Base-by-base conservation (phyloP, 768 basidiomycete species). In the Glaciozyma antarctica region DNA sequence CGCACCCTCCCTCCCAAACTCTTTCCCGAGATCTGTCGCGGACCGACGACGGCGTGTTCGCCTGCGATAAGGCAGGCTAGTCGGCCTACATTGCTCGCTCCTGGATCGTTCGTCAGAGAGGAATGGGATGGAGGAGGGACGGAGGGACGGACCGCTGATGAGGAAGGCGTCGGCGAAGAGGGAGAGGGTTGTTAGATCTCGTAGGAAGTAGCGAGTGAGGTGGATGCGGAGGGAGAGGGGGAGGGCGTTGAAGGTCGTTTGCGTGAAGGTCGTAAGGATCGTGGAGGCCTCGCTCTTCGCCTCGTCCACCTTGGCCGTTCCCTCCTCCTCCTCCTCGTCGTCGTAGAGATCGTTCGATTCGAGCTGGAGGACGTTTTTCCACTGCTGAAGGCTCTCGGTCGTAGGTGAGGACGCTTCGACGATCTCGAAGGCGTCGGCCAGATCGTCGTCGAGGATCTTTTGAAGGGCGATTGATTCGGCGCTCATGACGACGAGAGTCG, bases 121-220 rank as follows among this genome's bases (percentile, higher is more conserved):
- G 2, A 3, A 3, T 10, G 24, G 16, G 17, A 10, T 43, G 9
- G 32, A 47, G 30, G 7, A 58, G 24, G 32, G 15, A 22, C n/a
- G 24, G 22, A 16, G 7, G 9, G 16, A 53, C 68, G 24, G 9
- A 69, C 69, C 69, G 5, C 56, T 52, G 26, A 70, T 65, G 58
- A 70, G 55, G n/a, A 70, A 70, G 5, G 69, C 65, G 34, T 70
- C 69, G 53, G 69, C 69, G 49, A 62, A 60, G 21, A 43, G 43
- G 1, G 34, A 13, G 15, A 70, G 19, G 2, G 58, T 60, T 2
- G 60, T 64, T 48, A 70, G 26, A 38, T 70, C 69, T 13, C 69
- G 34, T 19, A 64, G 52, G 24, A 70, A 70, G 43, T 64, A 56
- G 43, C 63, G 28, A 51, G 69, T 61, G 32, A 70, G 30, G 24